Evolutionary conservation across 2,329 filamentous ascomycete genomes (phyloP), one percentile per base, ranked within the genome.

Genomic region (Verticillium albo-atrum): DNA sequence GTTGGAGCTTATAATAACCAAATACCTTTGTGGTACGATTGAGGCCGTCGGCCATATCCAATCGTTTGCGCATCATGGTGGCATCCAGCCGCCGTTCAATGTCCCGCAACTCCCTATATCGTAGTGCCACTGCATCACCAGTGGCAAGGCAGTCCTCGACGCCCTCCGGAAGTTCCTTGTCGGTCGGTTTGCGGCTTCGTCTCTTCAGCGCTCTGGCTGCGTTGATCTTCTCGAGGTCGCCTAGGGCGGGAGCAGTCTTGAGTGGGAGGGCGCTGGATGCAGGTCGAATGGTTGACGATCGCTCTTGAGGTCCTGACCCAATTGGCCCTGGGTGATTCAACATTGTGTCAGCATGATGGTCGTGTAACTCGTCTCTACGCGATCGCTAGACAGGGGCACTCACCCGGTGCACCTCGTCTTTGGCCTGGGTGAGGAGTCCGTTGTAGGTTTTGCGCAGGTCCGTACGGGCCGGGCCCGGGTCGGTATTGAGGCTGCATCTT

Each of bases 131-230:
- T 42, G 89, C 89, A 72, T 96, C 90, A 63, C 90, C 62, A 54
- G 77, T 92, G 64, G 96, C 86, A 62, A 92, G 85, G 64, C 89
- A 85, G 54, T 92, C 88, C 67, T 96, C 93, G 52, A 97, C 83
- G 59, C 91, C 92, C 64, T 98, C 93, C 42, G 95, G 93, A 27
- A 99, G 87, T 68, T 92, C 95, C 81, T 92, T 96, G 75, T 99
- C 95, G 60, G 92, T 97, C 1, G 95, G 95, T 75, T 94, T 96
- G 71, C 88, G 87, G 70, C 91, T 92, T 66, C 91, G 87, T 62
- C 92, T 87, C 74, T 93, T 92, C 42, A 50, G 5, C 6, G 42
- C 42, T 23, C 42, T 50, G 20, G 42, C 42, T 50, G 42, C 42
- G 20, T n/a, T 50, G 17, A 50, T 50, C 42, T 50, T 50, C 20